These are phyloP conservation scores for Limonium bicolor DNA, from an alignment of 148 eudicot species.

Conservation along the genomic window DNA sequence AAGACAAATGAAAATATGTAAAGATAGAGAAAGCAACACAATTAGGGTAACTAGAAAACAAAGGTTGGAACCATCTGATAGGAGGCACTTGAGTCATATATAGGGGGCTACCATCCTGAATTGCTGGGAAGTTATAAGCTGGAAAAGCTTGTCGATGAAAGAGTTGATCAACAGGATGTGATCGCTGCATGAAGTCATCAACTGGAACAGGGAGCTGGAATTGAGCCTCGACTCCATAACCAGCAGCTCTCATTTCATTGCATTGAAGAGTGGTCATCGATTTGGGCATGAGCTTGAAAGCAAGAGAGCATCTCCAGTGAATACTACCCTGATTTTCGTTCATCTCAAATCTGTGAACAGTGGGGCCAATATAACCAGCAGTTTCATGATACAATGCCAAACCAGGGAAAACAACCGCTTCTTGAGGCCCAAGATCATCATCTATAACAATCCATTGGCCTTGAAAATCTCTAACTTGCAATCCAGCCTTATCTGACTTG, in stretches of 20 bases:
- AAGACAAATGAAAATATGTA: too few relatives aligned
- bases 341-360: conserved; percentile 53
- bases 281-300: conserved; percentile 94
- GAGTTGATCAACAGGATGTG: conserved; percentile 62
- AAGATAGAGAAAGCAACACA: too few relatives aligned
- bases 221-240: conserved; percentile 93
- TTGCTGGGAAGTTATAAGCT: conserved; percentile 45
- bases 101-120: conserved; percentile 51
- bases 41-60: too few relatives aligned
- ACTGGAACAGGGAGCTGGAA: conserved; percentile 94
- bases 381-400: conserved; percentile 91
- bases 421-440: conserved; percentile 86
- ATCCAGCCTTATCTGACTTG: conserved; percentile 73
- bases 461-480: conserved; percentile 74
- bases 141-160: conserved; percentile 48
- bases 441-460: conserved; percentile 85
- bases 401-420: conserved; percentile 80
- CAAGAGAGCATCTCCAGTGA: conserved; percentile 68
- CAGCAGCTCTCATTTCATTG: conserved; percentile 97
- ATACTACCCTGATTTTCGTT: conserved; percentile 43
- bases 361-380: conserved; percentile 80
- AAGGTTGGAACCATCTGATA: not conserved
- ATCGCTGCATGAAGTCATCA: conserved; percentile 96
- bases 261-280: conserved; percentile 79
- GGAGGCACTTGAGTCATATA: not conserved